A percentile compares a stretch with the other conserved stretches of the same genome.
These are phyloP conservation scores for Usnea hakonensis DNA, from an alignment of 495 filamentous ascomycete genomes.

Conservation along the genomic window DNA sequence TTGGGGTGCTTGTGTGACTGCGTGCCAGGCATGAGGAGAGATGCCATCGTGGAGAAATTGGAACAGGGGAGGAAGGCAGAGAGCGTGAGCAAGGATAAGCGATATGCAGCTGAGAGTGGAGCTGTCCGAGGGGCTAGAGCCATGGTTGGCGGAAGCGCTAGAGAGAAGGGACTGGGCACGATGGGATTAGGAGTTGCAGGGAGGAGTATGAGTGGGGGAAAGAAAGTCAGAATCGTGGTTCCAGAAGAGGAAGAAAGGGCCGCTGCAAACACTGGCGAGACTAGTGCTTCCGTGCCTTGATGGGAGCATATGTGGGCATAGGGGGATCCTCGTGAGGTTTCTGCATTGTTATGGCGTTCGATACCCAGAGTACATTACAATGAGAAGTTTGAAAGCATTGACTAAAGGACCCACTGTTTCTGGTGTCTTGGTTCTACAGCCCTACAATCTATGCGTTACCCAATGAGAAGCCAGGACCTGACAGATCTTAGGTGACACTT, in stretches of 20 bases:
- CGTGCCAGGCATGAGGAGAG: conserved; percentile 53
- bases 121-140: conserved; percentile 23
- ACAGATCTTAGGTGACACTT: neutral
- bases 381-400: neutral
- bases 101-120: conserved; percentile 14
- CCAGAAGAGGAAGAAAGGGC: conserved; percentile 12
- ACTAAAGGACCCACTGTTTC: neutral
- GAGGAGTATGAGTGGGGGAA: conserved; percentile 21
- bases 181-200: conserved; percentile 10
- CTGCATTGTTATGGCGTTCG: conserved; percentile 9
- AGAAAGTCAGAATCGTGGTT: conserved; percentile 23
- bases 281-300: conserved; percentile 14
- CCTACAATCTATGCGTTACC: too few species aligned
- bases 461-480: neutral
- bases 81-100: conserved; percentile 17
- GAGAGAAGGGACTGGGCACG: neutral
- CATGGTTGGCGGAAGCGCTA: conserved; percentile 10
- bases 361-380: conserved; percentile 2
- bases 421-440: too few species aligned
- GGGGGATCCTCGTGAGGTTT: neutral
- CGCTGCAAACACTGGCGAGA: conserved; percentile 2
- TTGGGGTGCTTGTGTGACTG: conserved; percentile 69
- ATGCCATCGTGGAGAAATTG: conserved; percentile 28
- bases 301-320: neutral
- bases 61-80: conserved; percentile 6